phyloP scores from a whole-genome alignment of 345 rosid species.

The Populus tremula region DNA sequence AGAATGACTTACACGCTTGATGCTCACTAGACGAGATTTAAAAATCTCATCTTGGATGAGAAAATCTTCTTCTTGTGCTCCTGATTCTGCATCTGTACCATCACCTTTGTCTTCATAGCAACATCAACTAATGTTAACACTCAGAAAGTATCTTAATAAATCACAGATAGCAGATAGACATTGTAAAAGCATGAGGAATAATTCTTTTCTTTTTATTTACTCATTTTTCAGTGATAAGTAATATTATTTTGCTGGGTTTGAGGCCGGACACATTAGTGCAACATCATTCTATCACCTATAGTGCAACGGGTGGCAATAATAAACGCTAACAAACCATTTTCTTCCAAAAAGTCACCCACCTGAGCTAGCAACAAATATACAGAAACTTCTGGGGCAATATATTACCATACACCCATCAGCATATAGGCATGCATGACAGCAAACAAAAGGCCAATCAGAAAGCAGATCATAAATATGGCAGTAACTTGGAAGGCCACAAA shows the following conservation, averaged over 20 bases:
- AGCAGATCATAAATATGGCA: background rate
- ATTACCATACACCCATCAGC: background rate
- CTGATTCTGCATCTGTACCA: conserved; percentile 65
- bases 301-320: background rate
- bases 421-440: background rate
- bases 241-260: background rate
- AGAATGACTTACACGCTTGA: conserved; percentile 76
- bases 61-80: conserved; percentile 79
- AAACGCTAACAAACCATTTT: background rate
- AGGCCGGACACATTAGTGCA: background rate
- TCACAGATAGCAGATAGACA: background rate
- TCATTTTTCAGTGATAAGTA: background rate
- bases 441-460: background rate
- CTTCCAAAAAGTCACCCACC: background rate
- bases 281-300: background rate
- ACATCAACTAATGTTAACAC: conserved; percentile 8
- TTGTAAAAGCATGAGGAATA: background rate
- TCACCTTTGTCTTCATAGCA: conserved; percentile 80
- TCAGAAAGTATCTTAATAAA: background rate
- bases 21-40: conserved; percentile 89
- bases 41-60: conserved; percentile 88
- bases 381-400: background rate
- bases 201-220: background rate
- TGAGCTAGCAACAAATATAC: background rate
- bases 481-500: background rate